phyloP scores from a whole-genome alignment of 2,329 filamentous ascomycete genomes.

The Huntiella decipiens region DNA sequence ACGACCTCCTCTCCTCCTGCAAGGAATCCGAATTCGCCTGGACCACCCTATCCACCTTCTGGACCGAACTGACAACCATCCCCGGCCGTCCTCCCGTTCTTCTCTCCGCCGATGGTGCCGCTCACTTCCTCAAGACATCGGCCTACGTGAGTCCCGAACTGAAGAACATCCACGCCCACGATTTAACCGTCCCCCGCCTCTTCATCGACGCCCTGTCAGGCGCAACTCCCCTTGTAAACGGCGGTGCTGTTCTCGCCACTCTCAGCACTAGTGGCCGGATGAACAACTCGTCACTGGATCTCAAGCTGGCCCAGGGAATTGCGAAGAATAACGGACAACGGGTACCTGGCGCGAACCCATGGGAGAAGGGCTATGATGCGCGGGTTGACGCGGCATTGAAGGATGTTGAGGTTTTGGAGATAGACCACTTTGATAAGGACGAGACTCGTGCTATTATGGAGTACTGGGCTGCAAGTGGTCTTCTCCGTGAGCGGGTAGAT shows the following conservation, averaged over 20 bases:
- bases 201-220: constrained; percentile 58
- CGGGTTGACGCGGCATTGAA: constrained; percentile 34
- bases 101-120: constrained; percentile 58
- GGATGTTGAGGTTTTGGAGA: constrained; percentile 30
- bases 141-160: constrained; percentile 55
- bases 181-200: constrained; percentile 55
- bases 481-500: constrained; percentile 52
- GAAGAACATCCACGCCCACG: constrained; percentile 66
- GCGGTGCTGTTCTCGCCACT: constrained; percentile 59
- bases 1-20: constrained; percentile 49
- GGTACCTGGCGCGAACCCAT: constrained; percentile 30
- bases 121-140: constrained; percentile 61
- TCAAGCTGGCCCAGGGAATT: constrained; percentile 40
- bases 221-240: constrained; percentile 40
- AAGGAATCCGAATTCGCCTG: constrained; percentile 62
- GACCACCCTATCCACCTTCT: constrained; percentile 63
- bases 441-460: constrained; percentile 73
- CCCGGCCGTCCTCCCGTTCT: constrained; percentile 41
- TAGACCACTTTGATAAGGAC: constrained; percentile 50
- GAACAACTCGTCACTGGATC: constrained; percentile 44
- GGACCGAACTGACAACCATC: constrained; percentile 50
- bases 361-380: constrained; percentile 35
- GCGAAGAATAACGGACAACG: constrained; percentile 23
- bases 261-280: constrained; percentile 55
- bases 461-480: constrained; percentile 78